Evolutionary conservation across 2,329 filamentous ascomycete genomes (phyloP).

Genomic region (Laburnicola sp.): DNA sequence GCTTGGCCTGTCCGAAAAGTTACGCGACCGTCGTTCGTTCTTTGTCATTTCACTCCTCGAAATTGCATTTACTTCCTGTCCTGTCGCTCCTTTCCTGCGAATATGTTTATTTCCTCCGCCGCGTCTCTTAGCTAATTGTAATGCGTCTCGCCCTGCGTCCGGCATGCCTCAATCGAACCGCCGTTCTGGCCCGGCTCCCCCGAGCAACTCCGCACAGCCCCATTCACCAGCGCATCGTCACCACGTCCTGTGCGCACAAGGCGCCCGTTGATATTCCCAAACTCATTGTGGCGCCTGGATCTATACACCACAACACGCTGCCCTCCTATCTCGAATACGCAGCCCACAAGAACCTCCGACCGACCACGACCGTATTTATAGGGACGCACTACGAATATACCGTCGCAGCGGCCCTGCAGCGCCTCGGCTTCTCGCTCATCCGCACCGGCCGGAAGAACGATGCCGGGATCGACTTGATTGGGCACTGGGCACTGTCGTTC

Average conservation of each 20-base stretch:
- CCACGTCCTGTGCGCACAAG: slow-evolving; percentile 26
- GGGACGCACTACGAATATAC: slow-evolving; percentile 81
- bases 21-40: slow-evolving; percentile 20
- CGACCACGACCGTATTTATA: slow-evolving; percentile 63
- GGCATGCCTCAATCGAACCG: slow-evolving; percentile 24
- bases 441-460: slow-evolving; percentile 70
- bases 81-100: slow-evolving; percentile 19
- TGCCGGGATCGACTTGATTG: slow-evolving; percentile 73
- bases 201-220: slow-evolving; percentile 24
- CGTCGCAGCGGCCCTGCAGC: slow-evolving; percentile 58
- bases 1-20: slow-evolving; percentile 21
- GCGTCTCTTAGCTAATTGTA: slow-evolving; percentile 16
- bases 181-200: slow-evolving; percentile 26
- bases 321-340: slow-evolving; percentile 68
- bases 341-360: slow-evolving; percentile 58
- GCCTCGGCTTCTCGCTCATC: slow-evolving; percentile 65
- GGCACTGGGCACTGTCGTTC: slow-evolving; percentile 63
- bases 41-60: neutral
- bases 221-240: slow-evolving; percentile 18
- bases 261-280: slow-evolving; percentile 34
- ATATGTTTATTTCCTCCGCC: slow-evolving; percentile 23
- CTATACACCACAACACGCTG: slow-evolving; percentile 63
- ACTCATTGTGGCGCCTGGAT: slow-evolving; percentile 34
- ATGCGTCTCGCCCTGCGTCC: slow-evolving; percentile 34
- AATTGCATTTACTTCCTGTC: slow-evolving; percentile 1